phyloP scores from a whole-genome alignment of 805 yeast genomes.

The Lachancea nothofagi region DNA sequence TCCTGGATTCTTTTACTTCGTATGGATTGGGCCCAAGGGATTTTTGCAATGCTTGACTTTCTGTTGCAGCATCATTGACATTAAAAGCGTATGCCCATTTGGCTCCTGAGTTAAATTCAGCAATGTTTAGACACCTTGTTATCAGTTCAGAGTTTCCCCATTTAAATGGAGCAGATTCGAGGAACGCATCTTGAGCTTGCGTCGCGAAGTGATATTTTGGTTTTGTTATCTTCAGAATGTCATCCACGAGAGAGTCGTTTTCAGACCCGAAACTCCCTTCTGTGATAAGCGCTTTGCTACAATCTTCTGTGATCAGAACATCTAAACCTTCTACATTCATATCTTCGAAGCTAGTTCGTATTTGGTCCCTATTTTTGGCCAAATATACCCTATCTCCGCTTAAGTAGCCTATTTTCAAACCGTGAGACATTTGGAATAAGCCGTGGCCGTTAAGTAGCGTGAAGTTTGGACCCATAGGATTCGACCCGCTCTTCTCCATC shows the following conservation, averaged over 20 bases:
- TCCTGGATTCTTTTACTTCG: constrained; percentile 3
- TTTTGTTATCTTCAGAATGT: constrained; percentile 37
- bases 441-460: constrained; percentile 35
- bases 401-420: constrained; percentile 45
- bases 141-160: constrained; percentile 43
- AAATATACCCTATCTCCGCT: constrained; percentile 27
- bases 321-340: constrained; percentile 37
- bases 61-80: constrained; percentile 25
- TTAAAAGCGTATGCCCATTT: constrained; percentile 78
- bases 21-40: constrained; percentile 33
- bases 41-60: background rate
- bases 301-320: constrained; percentile 50
- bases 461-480: constrained; percentile 22
- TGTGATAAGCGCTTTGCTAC: constrained; percentile 51
- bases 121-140: constrained; percentile 64
- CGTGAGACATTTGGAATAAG: constrained; percentile 38
- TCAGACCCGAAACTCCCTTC: constrained; percentile 40
- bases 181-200: constrained; percentile 39
- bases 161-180: constrained; percentile 52
- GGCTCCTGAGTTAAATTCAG: constrained; percentile 46
- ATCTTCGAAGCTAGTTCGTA: constrained; percentile 16
- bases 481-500: constrained; percentile 3
- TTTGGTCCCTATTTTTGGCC: constrained; percentile 22
- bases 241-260: constrained; percentile 45
- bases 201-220: constrained; percentile 67